Base-by-base conservation (phyloP, 2,329 filamentous ascomycete genomes). In the Fusarium palustre region DNA sequence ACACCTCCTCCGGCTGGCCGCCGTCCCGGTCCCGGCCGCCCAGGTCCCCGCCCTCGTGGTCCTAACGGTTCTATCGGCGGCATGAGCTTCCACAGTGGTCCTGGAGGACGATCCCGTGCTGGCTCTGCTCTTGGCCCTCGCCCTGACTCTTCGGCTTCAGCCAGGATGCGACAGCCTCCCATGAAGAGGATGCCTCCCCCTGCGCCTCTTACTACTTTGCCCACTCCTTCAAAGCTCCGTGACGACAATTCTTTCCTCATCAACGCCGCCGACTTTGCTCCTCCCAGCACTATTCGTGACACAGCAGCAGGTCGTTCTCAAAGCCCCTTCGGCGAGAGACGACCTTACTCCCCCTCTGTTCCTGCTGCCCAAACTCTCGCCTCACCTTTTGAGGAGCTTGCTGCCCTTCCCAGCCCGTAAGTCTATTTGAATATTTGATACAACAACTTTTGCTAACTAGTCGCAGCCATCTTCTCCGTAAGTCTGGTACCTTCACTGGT, bases 371-470 rank as follows among this genome's bases (percentile, higher is more conserved):
- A 90, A n/a, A 94, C 94, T 1, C 85, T 97, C 39, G 90, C 87
- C 25, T 93, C 91, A 63, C 86, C 94, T 7, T 97, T 94, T 79
- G 95, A 98, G 59, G 95, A 98, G 62, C 89, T 98, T 66, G 81
- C 91, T 15, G 86, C 87, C 11, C 89, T 99, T 68, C 96, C 96
- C 38, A 97, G 94, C 86, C 94, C 96, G 88, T 95, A 89, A 91
- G 92, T 91, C 28, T 66, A 48, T 11, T 16, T 5, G 12, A 12
- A 22, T 5, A 3, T 3, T 24, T 10, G 16, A 18, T 11, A 11
- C 13, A 5, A 31, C 24, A 2, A 2, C 38, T 25, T 11, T 41
- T 46, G 55, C 79, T 82, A 76, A 80, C 70, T 36, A 39, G 1
- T 3, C 5, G 7, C 34, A 92, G 90, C 41, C 90, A 94, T 77